Conservation (phyloP, 1,139 yeast species). For the Lodderomyces pseudojiufengensis region DNA sequence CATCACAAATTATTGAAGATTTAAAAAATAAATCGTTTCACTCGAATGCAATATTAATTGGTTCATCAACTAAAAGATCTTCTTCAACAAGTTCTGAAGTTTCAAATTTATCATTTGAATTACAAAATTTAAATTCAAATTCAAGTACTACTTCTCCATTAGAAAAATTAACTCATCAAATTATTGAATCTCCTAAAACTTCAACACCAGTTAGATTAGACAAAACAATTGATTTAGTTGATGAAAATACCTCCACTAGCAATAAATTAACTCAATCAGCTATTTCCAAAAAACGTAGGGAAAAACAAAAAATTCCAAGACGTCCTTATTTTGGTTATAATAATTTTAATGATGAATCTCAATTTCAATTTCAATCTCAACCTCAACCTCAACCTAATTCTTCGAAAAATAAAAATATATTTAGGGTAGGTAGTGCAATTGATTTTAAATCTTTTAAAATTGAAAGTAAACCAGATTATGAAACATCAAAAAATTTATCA, state of each 20-base stretch:
- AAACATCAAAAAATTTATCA: conserved; percentile 10
- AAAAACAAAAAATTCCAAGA: background rate
- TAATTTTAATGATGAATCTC: conserved; percentile 1
- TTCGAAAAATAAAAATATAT: no score
- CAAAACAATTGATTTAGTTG: background rate
- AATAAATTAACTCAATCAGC: no score
- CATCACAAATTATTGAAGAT: background rate
- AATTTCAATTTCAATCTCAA: no score
- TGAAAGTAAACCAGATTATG: conserved; percentile 10
- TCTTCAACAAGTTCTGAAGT: conserved; percentile 9
- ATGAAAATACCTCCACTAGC: background rate
- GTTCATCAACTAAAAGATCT: conserved; percentile 9
- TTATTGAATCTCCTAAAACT: conserved; percentile 1
- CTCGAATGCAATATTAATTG: background rate
- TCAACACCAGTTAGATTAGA: conserved; percentile 1
- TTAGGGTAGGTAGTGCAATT: background rate
- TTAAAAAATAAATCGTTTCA: background rate
- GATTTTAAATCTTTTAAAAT: conserved; percentile 10
- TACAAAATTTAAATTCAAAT: conserved; percentile 6
- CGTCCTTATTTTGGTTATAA: background rate
- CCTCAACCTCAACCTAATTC: no score
- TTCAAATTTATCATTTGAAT: conserved; percentile 9
- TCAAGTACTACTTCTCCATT: conserved; percentile 5
- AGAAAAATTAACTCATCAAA: conserved; percentile 3
- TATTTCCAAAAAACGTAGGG: background rate